Base-by-base conservation (phyloP, 495 filamentous ascomycete genomes). In the Aspergillus biplanus region DNA sequence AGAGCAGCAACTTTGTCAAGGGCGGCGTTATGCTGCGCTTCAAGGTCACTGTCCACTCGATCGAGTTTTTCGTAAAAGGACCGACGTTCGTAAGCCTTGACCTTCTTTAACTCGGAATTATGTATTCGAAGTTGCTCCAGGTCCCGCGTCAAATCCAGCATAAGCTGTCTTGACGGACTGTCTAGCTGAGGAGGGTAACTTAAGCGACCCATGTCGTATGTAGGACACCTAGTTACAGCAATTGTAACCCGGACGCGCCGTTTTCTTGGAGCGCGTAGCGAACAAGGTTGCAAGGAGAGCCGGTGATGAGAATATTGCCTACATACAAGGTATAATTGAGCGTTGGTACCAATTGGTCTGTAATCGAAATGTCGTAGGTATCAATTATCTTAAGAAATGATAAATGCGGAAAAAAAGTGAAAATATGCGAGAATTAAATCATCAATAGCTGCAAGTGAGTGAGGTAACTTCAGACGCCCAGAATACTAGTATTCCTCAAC, bases 1-100 rank as follows among this genome's bases (percentile, higher is more conserved):
- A 85, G 81, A 21, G 75, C 81, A 13, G 82, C 83, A 0, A 86
- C 89, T 47, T 82, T 76, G 46, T 86, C 85, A 15, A 94, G 82
- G 2, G 89, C 85, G 52, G 80, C 80, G 59, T 80, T 81, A 61
- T 92, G 87, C 6, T 77, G 65, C 5, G 72, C 76, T 65, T 79
- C 80, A 1, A 65, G 69, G 42, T 81, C 74, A 5, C 73, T 75
- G 18, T 81, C 78, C 33, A 77, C 71, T 6, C 69, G 75, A 52
- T 86, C 82, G 32, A 83, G 74, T 2, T 71, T 74, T 11, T 80
- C 78, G 56, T 80, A 79, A 47, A 78, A 82, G 1, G 68, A 63
- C 33, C 82, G 74, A 11, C 80, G 73, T 59, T 80, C 78, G 64
- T 79, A 80, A 7, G 73, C 74, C 27, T 80, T 74, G 35, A 78